Evolutionary conservation across 257 asterid species (phyloP), one percentile per base, ranked within the genome.

Genomic region (Marsdenia floribunda): DNA sequence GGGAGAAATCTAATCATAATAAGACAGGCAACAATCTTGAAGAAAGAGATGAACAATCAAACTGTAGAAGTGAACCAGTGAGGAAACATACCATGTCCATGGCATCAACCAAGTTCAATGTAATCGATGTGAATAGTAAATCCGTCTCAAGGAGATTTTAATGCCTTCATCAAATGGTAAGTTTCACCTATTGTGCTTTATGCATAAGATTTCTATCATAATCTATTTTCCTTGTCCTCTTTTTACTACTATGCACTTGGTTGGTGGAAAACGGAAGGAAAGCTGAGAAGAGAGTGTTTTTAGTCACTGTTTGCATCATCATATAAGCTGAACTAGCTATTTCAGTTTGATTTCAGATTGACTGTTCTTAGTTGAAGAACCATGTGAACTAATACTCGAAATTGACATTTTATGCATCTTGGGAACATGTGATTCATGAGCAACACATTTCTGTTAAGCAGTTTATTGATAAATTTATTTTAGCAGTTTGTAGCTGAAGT

Each of bases 1-100:
- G 85, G 47, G 88, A 87, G 77, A 85, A 80, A 74, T 80, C 78
- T 13, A 64, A 72, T 66, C 88, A 86, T 75, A 82, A 73, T 42
- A 75, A 78, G 76, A 44, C 77, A 10, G 78, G 66, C 9, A 29
- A 42, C 69, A n/a, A 52, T 26, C 5, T 42, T 44, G 82, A 70
- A 18, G 75, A 44, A 55, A 53, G 47, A n/a, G 77, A 38, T 58
- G 70, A 74, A 26, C 37, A 49, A 52, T 37, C 64, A 50, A 49
- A 35, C 40, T 63, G 18, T 21, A 74, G 71, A 65, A 37, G 78
- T 47, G 77, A 64, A 37, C 64, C 61, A 12, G 46, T 7, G 29
- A 76, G 70, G 74, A 76, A 53, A 68, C n/a, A 22, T 3, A 24
- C 73, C 15, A 44, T 37, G 29, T 68, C 60, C 63, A 16, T 29